A percentile compares a stretch with the other conserved stretches of the same genome.
Conservation (phyloP, 768 basidiomycete species). For the Russula dissimulans region DNA sequence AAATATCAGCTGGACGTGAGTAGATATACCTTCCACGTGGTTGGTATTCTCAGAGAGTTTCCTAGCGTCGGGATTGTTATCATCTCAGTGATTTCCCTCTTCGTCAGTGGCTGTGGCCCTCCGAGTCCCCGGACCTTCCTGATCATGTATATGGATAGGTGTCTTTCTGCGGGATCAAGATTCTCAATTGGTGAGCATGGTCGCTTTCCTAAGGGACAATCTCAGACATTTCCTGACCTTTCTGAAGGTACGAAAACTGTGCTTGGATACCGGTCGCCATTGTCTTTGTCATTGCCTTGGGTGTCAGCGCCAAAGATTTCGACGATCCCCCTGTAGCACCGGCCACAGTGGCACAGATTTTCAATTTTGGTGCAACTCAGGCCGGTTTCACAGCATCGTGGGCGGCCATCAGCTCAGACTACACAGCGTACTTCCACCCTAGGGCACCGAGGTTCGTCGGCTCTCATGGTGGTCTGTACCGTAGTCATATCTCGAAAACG, state of each 20-base stretch:
- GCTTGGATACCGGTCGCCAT: constrained; percentile 75
- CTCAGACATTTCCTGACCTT: constrained; percentile 11
- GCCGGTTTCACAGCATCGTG: constrained; percentile 69
- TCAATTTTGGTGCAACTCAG: constrained; percentile 60
- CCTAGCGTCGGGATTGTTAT: constrained; percentile 66
- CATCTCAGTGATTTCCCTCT: constrained; percentile 59
- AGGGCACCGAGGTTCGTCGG: constrained; percentile 44
- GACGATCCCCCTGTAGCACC: constrained; percentile 39
- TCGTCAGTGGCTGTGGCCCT: constrained; percentile 20
- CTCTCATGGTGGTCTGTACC: background rate
- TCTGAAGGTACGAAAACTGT: constrained; percentile 69
- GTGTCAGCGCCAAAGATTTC: constrained; percentile 66
- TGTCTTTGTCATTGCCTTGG: constrained; percentile 60
- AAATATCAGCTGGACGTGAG: constrained; percentile 43
- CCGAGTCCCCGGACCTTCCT: background rate
- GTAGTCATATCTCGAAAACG: background rate
- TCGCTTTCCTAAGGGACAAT: background rate
- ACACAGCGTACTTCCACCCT: constrained; percentile 59
- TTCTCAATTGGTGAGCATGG: constrained; percentile 45
- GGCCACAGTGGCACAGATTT: constrained; percentile 42
- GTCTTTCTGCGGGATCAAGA: constrained; percentile 56
- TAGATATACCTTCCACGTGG: background rate
- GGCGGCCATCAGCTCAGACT: constrained; percentile 57
- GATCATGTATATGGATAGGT: constrained; percentile 33
- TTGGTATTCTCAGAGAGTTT: background rate